Evolutionary conservation across 305 asterid genomes (phyloP).

Genomic region (Plantago coronopus): DNA sequence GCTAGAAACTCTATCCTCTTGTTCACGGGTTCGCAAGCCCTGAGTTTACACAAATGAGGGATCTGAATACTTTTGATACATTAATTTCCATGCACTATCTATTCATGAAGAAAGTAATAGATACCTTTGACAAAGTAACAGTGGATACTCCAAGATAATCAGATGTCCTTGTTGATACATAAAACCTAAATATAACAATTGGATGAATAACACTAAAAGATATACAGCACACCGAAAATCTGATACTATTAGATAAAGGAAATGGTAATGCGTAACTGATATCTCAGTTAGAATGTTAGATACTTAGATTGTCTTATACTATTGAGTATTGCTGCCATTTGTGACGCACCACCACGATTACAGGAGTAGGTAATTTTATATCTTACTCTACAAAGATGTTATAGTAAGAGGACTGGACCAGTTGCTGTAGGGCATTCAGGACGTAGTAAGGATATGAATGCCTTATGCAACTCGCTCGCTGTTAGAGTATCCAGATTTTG

Average conservation of each 20-base stretch:
- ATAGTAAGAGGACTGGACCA: no score
- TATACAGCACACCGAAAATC: constrained; percentile 5
- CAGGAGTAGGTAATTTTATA: background rate
- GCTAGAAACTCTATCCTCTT: constrained; percentile 87
- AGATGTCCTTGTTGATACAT: constrained; percentile 83
- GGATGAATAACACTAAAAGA: constrained; percentile 15
- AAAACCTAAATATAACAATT: constrained; percentile 49
- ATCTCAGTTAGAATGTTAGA: background rate
- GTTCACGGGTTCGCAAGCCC: constrained; percentile 88
- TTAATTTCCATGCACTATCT: no score
- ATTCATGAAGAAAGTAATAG: background rate
- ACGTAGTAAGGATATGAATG: no score
- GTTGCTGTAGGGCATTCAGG: no score
- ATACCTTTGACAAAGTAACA: constrained; percentile 78
- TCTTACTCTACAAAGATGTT: background rate
- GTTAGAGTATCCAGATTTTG: no score
- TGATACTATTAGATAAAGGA: constrained; percentile 4
- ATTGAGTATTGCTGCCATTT: background rate
- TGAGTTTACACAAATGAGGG: constrained; percentile 27
- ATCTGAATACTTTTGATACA: constrained; percentile 9
- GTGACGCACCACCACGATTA: constrained; percentile 5
- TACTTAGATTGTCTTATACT: no score
- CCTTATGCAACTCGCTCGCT: no score
- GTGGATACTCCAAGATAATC: constrained; percentile 55
- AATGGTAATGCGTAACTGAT: constrained; percentile 8